These are phyloP conservation scores for Deuterostichococcus epilithicus DNA, from an alignment of 139 green algal species.

Conservation along the genomic window DNA sequence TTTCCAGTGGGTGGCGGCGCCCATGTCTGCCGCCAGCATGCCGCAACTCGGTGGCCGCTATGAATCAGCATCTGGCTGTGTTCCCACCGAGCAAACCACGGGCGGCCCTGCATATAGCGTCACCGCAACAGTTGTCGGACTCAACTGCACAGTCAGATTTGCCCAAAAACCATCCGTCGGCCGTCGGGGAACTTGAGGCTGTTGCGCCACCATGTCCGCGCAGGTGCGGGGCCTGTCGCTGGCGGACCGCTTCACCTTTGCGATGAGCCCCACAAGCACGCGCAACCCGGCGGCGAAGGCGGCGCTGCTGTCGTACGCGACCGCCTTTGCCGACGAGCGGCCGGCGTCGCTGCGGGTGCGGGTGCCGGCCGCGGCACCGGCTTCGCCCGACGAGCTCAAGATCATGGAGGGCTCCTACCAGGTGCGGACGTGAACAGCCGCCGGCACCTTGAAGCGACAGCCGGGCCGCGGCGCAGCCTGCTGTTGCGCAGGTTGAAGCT, in stretches of 20 bases:
- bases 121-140: too few relatives aligned
- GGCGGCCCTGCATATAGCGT: too few relatives aligned
- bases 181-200: conserved; percentile 12
- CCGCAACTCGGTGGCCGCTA: background rate
- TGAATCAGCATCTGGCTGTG: too few relatives aligned
- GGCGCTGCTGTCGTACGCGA: conserved; percentile 46
- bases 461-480: too few relatives aligned
- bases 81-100: too few relatives aligned
- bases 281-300: conserved; percentile 17
- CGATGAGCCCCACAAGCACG: conserved; percentile 37
- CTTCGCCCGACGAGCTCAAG: conserved; percentile 24
- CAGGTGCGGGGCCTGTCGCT: conserved; percentile 41
- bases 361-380: background rate
- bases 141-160: too few relatives aligned
- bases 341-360: conserved; percentile 16
- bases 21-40: too few relatives aligned
- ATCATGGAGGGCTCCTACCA: conserved; percentile 35
- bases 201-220: background rate
- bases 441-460: background rate
- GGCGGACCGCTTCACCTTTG: conserved; percentile 46
- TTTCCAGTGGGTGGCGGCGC: too few relatives aligned
- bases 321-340: conserved; percentile 13
- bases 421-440: conserved; percentile 9
- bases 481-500: background rate
- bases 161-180: too few relatives aligned